Percentiles rank a stretch among this genome's conserved stretches.
Evolutionary conservation across 1,139 yeast species (phyloP).

Genomic region (Protomyces inouyei): DNA sequence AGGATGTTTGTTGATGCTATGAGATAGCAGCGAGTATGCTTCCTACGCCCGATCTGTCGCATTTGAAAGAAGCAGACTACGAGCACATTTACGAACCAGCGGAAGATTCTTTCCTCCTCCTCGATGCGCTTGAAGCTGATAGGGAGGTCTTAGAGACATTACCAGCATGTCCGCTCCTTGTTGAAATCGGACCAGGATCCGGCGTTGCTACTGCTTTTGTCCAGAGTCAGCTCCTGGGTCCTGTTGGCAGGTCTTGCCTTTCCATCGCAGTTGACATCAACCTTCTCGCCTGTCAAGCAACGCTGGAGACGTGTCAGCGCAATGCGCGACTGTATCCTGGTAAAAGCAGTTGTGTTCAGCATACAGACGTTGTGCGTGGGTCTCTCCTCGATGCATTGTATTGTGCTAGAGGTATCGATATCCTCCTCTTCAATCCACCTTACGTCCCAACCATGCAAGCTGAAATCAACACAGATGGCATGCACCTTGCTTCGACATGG

Average conservation of each 20-base stretch:
- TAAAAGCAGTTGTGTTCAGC: neutral
- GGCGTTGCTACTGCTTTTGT: slow-evolving; percentile 29
- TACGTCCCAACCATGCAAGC: slow-evolving; percentile 29
- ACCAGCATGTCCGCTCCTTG: slow-evolving; percentile 2
- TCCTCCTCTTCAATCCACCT: slow-evolving; percentile 30
- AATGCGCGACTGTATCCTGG: neutral
- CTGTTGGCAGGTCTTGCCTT: neutral
- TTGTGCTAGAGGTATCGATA: slow-evolving; percentile 14
- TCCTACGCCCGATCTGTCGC: slow-evolving; percentile 29
- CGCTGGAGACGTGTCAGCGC: slow-evolving; percentile 8
- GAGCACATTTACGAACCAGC: slow-evolving; percentile 30
- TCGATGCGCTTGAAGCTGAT: slow-evolving; percentile 31
- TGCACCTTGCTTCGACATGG: slow-evolving; percentile 27
- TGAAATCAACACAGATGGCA: slow-evolving; percentile 23
- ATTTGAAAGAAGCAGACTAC: slow-evolving; percentile 25
- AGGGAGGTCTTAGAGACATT: neutral
- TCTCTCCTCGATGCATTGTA: slow-evolving; percentile 18
- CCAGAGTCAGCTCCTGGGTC: slow-evolving; percentile 15
- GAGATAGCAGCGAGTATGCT: slow-evolving; percentile 17
- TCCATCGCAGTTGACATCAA: slow-evolving; percentile 29
- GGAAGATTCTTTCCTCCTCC: slow-evolving; percentile 30
- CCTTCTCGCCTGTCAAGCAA: slow-evolving; percentile 26
- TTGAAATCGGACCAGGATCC: slow-evolving; percentile 29
- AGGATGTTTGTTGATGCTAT: neutral
- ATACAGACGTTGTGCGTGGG: slow-evolving; percentile 24